A percentile compares a stretch with the other conserved stretches of the same genome.
Conservation (phyloP, 169 alveolate species). For the Cryptosporidium ryanae region DNA sequence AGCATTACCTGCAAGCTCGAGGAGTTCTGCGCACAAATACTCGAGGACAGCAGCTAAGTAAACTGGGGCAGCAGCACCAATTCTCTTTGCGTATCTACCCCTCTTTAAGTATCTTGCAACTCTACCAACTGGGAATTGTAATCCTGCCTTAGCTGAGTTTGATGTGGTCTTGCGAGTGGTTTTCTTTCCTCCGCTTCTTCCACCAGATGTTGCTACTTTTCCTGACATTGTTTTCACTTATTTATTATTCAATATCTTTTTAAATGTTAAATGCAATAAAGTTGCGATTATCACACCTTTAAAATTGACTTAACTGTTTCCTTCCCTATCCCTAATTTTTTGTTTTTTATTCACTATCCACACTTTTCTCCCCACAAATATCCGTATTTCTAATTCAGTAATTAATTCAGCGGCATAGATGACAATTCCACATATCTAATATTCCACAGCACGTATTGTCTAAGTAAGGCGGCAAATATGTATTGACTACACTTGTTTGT, state of each 20-base stretch:
- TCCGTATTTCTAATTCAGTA: not conserved
- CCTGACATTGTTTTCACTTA: conserved; percentile 78
- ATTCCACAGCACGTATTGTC: conserved; percentile 49
- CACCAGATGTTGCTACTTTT: conserved; percentile 83
- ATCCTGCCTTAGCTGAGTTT: conserved; percentile 98
- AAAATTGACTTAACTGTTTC: conserved; percentile 70
- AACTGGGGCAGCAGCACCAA: conserved; percentile 99
- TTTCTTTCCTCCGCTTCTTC: conserved; percentile 81
- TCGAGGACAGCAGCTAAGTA: conserved; percentile 98
- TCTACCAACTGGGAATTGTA: conserved; percentile 99
- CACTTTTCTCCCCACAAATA: conserved; percentile 59
- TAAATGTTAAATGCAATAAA: conserved; percentile 25
- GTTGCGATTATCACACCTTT: conserved; percentile 69
- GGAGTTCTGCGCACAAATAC: conserved; percentile 97
- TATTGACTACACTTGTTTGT: too few relatives aligned
- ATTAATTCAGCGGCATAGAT: too few relatives aligned
- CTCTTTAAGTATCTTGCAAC: conserved; percentile 96
- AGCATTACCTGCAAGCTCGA: conserved; percentile 98
- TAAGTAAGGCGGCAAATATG: too few relatives aligned
- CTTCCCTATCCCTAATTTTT: not conserved
- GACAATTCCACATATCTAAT: conserved; percentile 31
- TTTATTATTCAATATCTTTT: conserved; percentile 30
- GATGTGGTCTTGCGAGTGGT: conserved; percentile 86
- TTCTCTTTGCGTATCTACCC: conserved; percentile 98
- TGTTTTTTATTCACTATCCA: conserved; percentile 35